Evolutionary conservation across 768 basidiomycete genomes (phyloP), one percentile per base, ranked within the genome.

Genomic region (Botryobasidium botryosum): DNA sequence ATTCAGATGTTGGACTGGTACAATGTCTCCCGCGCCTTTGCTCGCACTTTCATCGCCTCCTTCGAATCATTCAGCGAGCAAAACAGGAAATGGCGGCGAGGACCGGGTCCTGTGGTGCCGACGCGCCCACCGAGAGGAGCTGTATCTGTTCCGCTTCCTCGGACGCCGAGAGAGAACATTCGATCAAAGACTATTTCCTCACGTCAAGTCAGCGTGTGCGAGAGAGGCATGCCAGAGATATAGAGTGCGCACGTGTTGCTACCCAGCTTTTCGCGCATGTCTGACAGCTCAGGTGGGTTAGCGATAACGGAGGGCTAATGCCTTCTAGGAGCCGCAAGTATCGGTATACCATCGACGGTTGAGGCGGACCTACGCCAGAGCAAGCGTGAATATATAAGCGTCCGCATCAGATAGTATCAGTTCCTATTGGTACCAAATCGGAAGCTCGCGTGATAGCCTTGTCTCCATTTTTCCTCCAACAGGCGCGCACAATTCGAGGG

Each of bases 391-490:
- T 46, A 20, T 21, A 50, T 53, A 43, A 17, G 35, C 21, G 17
- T 23, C 36, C 28, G 25, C 25, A 44, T 17, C 33, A 17, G 18
- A 31, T 42, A 27, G 25, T 37, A 36, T 28, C n/a, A 20, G 17
- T 43, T n/a, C 2, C 12, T 27, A 21, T 18, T 51, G 64, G 41
- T 36, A 75, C 84, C 88, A 59, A 88, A 90, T 35, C 87, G 74
- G 58, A 86, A 85, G 6, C 87, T 78, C 17, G 85, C 74, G 35
- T 77, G 71, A 55, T 90, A 90, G 0, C 85, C 87, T 54, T 85
- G 83, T 33, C 75, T 67, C 87, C 88, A 96, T 58, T 91, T 92
- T 49, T 96, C 90, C 53, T 92, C 88, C 6, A 94, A 68, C 4
- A 83, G 62, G 10, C 78, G 74, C 15, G 90, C 91, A 56, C 90